phyloP scores from a whole-genome alignment of 495 filamentous ascomycete species.

The Bathelium albidoporum region DNA sequence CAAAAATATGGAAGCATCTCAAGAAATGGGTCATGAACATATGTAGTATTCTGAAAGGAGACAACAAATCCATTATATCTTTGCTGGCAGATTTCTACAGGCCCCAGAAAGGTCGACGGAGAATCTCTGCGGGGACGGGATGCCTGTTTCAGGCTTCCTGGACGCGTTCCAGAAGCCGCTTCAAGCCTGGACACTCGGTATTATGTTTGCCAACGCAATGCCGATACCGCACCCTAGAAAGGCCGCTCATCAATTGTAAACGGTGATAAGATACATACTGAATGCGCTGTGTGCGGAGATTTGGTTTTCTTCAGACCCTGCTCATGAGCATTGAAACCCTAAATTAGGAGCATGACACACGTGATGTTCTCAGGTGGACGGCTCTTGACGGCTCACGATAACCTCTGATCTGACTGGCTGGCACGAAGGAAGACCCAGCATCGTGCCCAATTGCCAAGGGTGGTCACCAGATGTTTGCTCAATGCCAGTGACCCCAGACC shows the following conservation, averaged over 20 bases:
- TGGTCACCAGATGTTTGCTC: constrained; percentile 1
- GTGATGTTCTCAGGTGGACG: background rate
- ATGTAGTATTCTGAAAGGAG: too few species aligned
- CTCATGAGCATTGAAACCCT: background rate
- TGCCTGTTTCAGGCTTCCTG: background rate
- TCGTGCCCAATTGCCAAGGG: background rate
- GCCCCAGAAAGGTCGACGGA: background rate
- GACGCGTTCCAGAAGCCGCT: background rate
- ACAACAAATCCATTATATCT: background rate
- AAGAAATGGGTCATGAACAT: too few species aligned
- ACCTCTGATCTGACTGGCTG: background rate
- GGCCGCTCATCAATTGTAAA: too few species aligned
- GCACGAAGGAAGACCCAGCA: background rate
- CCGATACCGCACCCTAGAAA: too few species aligned
- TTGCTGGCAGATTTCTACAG: background rate
- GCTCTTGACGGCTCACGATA: background rate
- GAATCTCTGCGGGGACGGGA: background rate
- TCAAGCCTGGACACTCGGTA: too few species aligned
- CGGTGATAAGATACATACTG: too few species aligned
- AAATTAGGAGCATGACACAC: background rate
- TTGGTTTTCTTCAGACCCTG: background rate
- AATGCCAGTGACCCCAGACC: background rate
- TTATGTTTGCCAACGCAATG: too few species aligned
- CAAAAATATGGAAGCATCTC: too few species aligned
- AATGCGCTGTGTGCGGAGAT: background rate